A percentile compares a stretch with the other conserved stretches of the same genome.
phyloP scores from a whole-genome alignment of 2,329 filamentous ascomycete species.

The Zalaria sp. region DNA sequence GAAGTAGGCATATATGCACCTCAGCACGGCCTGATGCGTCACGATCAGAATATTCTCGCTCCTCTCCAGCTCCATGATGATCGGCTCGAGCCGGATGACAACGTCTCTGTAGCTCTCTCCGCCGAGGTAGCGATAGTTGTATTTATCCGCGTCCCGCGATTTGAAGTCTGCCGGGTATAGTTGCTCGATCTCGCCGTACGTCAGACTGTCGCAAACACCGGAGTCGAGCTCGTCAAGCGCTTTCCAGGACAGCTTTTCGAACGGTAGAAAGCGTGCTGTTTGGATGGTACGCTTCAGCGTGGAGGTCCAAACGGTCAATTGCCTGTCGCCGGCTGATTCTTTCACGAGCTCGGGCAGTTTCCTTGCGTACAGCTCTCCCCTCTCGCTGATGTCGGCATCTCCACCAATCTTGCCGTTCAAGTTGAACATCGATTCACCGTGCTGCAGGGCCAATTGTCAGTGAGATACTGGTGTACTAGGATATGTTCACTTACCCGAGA shows the following conservation, averaged over 20 bases:
- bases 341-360: conserved; percentile 74
- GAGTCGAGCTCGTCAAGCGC: conserved; percentile 94
- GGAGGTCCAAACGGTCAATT: conserved; percentile 61
- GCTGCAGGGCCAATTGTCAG: conserved; percentile 21
- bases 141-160: conserved; percentile 94
- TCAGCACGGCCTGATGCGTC: conserved; percentile 89
- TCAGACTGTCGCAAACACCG: conserved; percentile 90
- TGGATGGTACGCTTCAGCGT: conserved; percentile 77
- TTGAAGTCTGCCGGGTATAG: conserved; percentile 87
- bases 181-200: conserved; percentile 88
- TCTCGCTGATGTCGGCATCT: conserved; percentile 71
- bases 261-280: conserved; percentile 75
- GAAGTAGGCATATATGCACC: conserved; percentile 98
- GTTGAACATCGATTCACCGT: conserved; percentile 91
- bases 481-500: conserved; percentile 50
- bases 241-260: conserved; percentile 97
- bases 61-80: conserved; percentile 97
- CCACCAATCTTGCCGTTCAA: conserved; percentile 83
- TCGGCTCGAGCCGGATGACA: conserved; percentile 91
- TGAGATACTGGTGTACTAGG: background rate
- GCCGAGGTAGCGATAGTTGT: conserved; percentile 97
- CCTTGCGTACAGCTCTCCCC: conserved; percentile 75
- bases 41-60: conserved; percentile 96
- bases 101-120: conserved; percentile 95
- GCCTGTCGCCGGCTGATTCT: conserved; percentile 67